These are phyloP conservation scores for Raphanus raphanistrum DNA, from an alignment of 345 rosid species.

Conservation along the genomic window DNA sequence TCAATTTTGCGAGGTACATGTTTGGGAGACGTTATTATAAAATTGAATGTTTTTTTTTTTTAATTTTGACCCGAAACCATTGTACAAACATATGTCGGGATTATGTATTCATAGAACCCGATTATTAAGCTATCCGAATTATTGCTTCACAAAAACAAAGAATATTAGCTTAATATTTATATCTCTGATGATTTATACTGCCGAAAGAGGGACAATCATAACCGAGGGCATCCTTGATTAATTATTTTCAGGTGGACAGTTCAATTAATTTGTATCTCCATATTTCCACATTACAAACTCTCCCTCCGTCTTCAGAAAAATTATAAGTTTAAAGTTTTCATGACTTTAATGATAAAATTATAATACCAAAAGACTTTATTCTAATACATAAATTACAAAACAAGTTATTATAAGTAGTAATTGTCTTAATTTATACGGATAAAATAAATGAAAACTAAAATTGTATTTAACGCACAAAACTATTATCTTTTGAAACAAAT, in stretches of 20 bases:
- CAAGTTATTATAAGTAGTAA: too few species aligned
- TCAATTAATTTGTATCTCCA: slow-evolving; percentile 29
- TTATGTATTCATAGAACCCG: slow-evolving; percentile 22
- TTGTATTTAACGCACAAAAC: too few species aligned
- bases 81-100: neutral
- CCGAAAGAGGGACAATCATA: slow-evolving; percentile 38
- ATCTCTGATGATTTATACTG: slow-evolving; percentile 18
- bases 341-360: too few species aligned
- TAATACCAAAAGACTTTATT: too few species aligned
- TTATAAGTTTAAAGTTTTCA: too few species aligned
- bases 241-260: slow-evolving; percentile 22
- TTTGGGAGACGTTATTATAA: neutral
- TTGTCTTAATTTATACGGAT: too few species aligned
- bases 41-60: neutral
- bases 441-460: too few species aligned
- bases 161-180: slow-evolving; percentile 14
- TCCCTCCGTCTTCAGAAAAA: too few species aligned
- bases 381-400: too few species aligned
- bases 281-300: neutral
- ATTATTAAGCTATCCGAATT: slow-evolving; percentile 17
- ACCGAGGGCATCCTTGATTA: slow-evolving; percentile 16
- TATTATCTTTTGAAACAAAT: too few species aligned
- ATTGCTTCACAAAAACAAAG: slow-evolving; percentile 10
- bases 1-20: neutral
- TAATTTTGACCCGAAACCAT: neutral